Base-by-base conservation (phyloP, 2,329 filamentous ascomycete genomes). In the Penicillium crustosum region DNA sequence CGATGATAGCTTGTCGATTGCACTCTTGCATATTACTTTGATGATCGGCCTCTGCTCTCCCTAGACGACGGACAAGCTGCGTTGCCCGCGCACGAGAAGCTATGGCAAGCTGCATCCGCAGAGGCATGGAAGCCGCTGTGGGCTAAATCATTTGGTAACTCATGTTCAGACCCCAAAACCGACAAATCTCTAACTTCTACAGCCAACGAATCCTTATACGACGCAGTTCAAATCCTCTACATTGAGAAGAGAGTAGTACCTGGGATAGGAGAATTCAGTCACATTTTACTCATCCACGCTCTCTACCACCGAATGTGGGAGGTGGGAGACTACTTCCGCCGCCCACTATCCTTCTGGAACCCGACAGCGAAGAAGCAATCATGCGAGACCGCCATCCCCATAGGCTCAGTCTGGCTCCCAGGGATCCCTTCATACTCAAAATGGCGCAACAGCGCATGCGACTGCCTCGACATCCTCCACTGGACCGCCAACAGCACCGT, bases 401-500 rank as follows among this genome's bases (percentile, higher is more conserved):
- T 62, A 5, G 71, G 68, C 35, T 72, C 70, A 51, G 70, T 79
- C 8, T 82, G 79, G 79, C 74, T 81, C 17, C 81, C 81, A 6
- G 71, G 75, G 3, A 78, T 79, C 23, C 74, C 76, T 1, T 74
- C 77, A 3, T 82, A 79, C 61, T 77, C 78, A 0, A 81, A 79
- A 53, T 78, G 75, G 75, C 73, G 75, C 33, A 77, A 78, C 60
- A 76, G 73, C 52, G 73, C 74, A 12, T 77, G 75, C 33, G 75
- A 78, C 56, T 77, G 75, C 49, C 64, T 86, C 3, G 83, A 86
- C 56, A 77, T 85, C 1, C 73, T 86, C 2, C 82, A 86, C 63
- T 86, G 83, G 83, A 76, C 78, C 19, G 83, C 83, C 3, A 84
- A 84, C 60, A 79, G 77, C 42, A 77, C 76, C 0, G 78, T 83